Evolutionary conservation across 148 eudicot genomes (phyloP), one percentile per base, ranked within the genome.

Genomic region (Gaultheria prostrata): DNA sequence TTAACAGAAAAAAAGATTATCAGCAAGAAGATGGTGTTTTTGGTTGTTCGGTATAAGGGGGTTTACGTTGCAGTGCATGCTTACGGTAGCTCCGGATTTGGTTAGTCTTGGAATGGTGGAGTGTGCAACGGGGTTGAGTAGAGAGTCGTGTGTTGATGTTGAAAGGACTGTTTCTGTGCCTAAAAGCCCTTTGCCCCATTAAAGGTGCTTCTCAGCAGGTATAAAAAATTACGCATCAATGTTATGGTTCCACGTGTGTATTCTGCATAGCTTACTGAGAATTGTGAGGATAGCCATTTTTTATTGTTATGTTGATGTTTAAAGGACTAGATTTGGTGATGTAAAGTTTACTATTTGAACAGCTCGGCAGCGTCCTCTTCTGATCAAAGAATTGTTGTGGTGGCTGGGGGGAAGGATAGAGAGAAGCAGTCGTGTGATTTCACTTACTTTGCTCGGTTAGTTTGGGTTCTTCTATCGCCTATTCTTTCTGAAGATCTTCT

Each of bases 191-290:
- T n/a, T n/a, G n/a, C n/a, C n/a, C 97, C 0, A 89, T 94, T 9
- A 92, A 89, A 74, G 94, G 97, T 11, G 90, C 98, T 10, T 82
- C 95, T 80, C 97, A 96, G 86, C 95, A 96, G 94, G 98, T 95
- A 53, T 26, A 12, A 57, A 1, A 20, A 57, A 21, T 35, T 53
- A 15, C 57, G 57, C 65, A 57, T 21, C n/a, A 57, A 57, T 20
- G 63, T 57, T 6, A 20, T 6, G 70, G 70, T 10, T 24, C 70
- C 70, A 4, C 70, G 24, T 8, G 10, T 26, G 15, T 63, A 26
- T n/a, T 63, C 70, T 10, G 70, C 70, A 63, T 63, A 63, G 70
- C 15, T 4, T 63, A 24, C 15, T 63, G 70, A 14, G 13, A 26
- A n/a, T 59, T 35, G 39, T 35, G 39, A 35, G 39, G 39, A 35